Evolutionary conservation across 2,329 filamentous ascomycete species (phyloP), one percentile per base, ranked within the genome.

Genomic region (Colletotrichum tofieldiae): DNA sequence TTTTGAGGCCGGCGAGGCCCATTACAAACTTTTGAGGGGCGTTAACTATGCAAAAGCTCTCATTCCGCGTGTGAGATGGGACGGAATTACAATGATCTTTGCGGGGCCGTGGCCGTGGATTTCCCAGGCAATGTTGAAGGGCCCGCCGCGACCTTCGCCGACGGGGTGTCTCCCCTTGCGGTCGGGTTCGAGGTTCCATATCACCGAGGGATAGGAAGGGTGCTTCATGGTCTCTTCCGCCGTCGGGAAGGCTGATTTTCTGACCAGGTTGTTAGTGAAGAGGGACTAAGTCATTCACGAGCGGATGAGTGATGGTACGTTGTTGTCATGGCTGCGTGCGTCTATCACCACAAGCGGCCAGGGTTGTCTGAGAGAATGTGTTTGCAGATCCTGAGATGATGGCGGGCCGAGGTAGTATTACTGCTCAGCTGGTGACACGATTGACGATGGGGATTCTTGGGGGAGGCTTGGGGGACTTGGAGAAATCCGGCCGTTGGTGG

Each of bases 41-140:
- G 67, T 23, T 45, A 51, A 43, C 43, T 35, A 7, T 18, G 5
- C 12, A 37, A 62, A 43, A 32, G 45, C 18, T 59, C 56, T 49
- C 67, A 35, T 49, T 4, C 37, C 26, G 39, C n/a, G 20, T 11
- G 8, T 69, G 59, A 55, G 6, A 18, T 71, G 72, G 51, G 64
- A 39, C 89, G 92, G 75, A 51, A 18, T 52, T 86, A 96, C 94
- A 77, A 94, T 86, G 75, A 96, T 83, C 84, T 93, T 93, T 75
- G 88, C 86, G 59, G 92, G 89, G 4, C 94, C 94, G 73, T 87
- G 84, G 67, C 94, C 94, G 83, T 97, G 94, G 59, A 96, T 85
- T 81, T 96, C 93, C 87, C 93, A 97, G 65, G 90, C 86, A 64
- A 97, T 90, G 56, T 93, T 88, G 75, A 97, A 84, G 26, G 94